Evolutionary conservation across 495 filamentous ascomycete genomes (phyloP).

Genomic region (Haplographium delicatum): DNA sequence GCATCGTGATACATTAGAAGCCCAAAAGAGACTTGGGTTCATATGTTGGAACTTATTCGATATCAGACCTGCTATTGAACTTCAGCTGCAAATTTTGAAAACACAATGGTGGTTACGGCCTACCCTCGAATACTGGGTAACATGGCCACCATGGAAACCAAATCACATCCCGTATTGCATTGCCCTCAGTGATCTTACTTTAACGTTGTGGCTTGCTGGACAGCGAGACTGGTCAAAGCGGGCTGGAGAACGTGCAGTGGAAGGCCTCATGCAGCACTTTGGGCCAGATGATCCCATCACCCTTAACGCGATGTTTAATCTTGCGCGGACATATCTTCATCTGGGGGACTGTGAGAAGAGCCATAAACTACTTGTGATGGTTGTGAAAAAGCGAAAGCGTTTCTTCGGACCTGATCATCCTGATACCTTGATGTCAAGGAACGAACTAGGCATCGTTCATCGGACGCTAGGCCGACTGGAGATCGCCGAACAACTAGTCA

Average conservation of each 20-base stretch:
- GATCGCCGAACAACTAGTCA: not conserved
- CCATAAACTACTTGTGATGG: not conserved
- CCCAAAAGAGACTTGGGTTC: not conserved
- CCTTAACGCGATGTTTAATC: not conserved
- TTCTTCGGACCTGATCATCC: conserved; percentile 1
- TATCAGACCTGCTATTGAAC: not conserved
- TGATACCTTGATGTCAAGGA: conserved; percentile 1
- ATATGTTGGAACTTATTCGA: conserved; percentile 3
- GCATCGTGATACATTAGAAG: not conserved
- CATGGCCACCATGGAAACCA: not conserved
- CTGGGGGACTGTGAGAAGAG: not conserved
- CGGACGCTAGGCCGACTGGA: not conserved
- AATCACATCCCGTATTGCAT: not conserved
- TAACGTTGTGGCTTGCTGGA: not conserved
- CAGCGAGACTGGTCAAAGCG: not conserved
- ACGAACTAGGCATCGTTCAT: not conserved
- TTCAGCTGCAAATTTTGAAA: not conserved
- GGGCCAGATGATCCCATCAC: conserved; percentile 3
- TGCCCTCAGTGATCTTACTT: not conserved
- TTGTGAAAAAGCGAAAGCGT: not conserved
- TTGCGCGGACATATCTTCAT: not conserved
- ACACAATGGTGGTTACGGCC: not conserved
- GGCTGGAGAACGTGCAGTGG: not conserved
- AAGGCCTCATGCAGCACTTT: not conserved
- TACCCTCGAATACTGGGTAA: not conserved